These are phyloP conservation scores for Monilinia vaccinii-corymbosi DNA, from an alignment of 2,329 filamentous ascomycete genomes.

Conservation along the genomic window DNA sequence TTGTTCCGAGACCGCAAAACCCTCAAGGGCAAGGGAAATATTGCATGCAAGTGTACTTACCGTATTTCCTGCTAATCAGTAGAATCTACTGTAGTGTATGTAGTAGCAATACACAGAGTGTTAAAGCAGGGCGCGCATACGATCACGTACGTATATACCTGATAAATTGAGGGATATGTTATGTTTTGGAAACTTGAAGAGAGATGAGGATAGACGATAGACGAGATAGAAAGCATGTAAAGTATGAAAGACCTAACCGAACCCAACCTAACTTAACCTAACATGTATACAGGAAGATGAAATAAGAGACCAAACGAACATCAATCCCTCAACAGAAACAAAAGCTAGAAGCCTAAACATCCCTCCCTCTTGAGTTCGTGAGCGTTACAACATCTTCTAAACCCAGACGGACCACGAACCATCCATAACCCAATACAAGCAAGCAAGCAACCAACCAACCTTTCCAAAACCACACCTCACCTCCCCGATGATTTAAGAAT, in stretches of 20 bases:
- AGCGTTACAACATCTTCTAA: too few relatives aligned
- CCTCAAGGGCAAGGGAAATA: slow-evolving; percentile 12
- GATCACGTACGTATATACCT: slow-evolving; percentile 35
- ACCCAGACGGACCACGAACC: too few relatives aligned
- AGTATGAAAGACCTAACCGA: neutral
- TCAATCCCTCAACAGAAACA: neutral
- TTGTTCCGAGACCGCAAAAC: too few relatives aligned
- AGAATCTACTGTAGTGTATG: too few relatives aligned
- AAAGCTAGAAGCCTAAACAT: neutral
- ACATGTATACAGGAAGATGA: neutral
- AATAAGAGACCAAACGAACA: neutral
- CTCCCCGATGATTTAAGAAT: neutral
- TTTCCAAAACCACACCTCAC: neutral
- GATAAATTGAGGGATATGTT: slow-evolving; percentile 19
- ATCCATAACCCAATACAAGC: too few relatives aligned
- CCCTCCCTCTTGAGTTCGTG: too few relatives aligned
- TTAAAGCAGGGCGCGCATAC: slow-evolving; percentile 42
- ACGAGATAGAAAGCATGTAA: neutral
- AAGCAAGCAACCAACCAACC: neutral
- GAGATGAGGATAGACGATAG: neutral
- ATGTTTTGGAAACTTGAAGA: slow-evolving; percentile 16
- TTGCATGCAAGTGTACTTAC: slow-evolving; percentile 42
- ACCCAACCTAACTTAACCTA: too few relatives aligned
- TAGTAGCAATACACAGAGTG: slow-evolving; percentile 45
- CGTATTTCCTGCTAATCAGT: slow-evolving; percentile 36